These are phyloP conservation scores for Parietichytrium sp. DNA, from an alignment of 108 stramenopile genomes.

Conservation along the genomic window DNA sequence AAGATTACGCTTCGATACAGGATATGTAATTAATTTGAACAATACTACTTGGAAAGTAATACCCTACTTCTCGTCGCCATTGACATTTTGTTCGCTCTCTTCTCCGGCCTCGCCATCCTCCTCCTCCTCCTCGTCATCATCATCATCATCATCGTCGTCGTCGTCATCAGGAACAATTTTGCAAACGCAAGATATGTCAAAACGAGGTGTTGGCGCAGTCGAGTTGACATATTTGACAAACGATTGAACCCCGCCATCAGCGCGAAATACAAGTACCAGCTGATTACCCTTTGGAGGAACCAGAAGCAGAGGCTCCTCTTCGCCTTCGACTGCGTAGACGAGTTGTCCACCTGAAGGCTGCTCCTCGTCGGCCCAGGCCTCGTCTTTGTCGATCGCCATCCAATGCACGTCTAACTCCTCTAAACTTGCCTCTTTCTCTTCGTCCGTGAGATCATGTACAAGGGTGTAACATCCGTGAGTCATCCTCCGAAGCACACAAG, in stretches of 20 bases:
- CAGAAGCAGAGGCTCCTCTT: constrained; percentile 32
- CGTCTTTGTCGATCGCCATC: background rate
- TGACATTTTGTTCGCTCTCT: background rate
- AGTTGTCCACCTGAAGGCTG: constrained; percentile 3
- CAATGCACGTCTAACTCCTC: constrained; percentile 14
- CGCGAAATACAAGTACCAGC: constrained; percentile 24
- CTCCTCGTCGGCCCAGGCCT: constrained; percentile 15
- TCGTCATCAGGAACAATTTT: too few relatives aligned
- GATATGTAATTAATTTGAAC: too few relatives aligned
- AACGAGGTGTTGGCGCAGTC: background rate
- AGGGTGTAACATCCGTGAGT: background rate
- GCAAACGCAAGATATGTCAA: constrained; percentile 32
- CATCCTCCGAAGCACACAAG: background rate
- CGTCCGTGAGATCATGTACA: background rate
- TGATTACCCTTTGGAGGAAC: background rate
- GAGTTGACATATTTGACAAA: constrained; percentile 46
- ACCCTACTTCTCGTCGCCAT: too few relatives aligned
- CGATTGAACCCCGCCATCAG: background rate
- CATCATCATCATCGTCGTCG: background rate
- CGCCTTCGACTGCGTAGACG: constrained; percentile 9
- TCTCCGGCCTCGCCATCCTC: background rate
- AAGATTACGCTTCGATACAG: too few relatives aligned
- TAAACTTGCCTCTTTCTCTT: background rate
- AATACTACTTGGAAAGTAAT: too few relatives aligned
- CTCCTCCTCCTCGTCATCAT: background rate